Evolutionary conservation across 2,329 filamentous ascomycete genomes (phyloP).

Genomic region (Byssothecium circinans): DNA sequence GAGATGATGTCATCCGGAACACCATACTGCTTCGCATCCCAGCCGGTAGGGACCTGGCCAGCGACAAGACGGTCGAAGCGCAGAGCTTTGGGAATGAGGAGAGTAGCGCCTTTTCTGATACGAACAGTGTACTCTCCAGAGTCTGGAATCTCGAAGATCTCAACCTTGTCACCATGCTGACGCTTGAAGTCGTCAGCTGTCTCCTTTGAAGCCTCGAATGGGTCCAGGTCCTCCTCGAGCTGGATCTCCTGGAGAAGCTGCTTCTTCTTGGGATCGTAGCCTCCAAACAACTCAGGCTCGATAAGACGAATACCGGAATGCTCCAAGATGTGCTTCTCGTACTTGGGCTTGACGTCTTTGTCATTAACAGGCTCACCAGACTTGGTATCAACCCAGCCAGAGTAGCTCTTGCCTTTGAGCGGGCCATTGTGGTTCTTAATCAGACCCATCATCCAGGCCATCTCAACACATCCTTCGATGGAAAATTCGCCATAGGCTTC

Average conservation of each 20-base stretch:
- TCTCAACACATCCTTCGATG: constrained; percentile 95
- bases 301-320: constrained; percentile 97
- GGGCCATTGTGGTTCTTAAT: constrained; percentile 98
- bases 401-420: constrained; percentile 94
- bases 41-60: constrained; percentile 94
- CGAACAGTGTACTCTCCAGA: constrained; percentile 93
- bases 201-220: constrained; percentile 96
- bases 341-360: constrained; percentile 96
- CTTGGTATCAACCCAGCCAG: constrained; percentile 95
- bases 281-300: constrained; percentile 93
- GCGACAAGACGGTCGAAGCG: constrained; percentile 97
- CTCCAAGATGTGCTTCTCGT: constrained; percentile 94
- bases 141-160: constrained; percentile 92
- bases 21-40: constrained; percentile 95
- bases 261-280: constrained; percentile 98
- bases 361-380: constrained; percentile 94
- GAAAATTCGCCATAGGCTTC: constrained; percentile 96
- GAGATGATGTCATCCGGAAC: constrained; percentile 96
- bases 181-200: constrained; percentile 96
- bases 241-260: constrained; percentile 97
- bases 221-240: constrained; percentile 94
- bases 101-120: constrained; percentile 90
- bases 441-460: constrained; percentile 99
- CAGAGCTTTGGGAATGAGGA: constrained; percentile 95
- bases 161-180: constrained; percentile 95